Conservation (phyloP, 345 rosid species). For the Eucalyptus urophylla region DNA sequence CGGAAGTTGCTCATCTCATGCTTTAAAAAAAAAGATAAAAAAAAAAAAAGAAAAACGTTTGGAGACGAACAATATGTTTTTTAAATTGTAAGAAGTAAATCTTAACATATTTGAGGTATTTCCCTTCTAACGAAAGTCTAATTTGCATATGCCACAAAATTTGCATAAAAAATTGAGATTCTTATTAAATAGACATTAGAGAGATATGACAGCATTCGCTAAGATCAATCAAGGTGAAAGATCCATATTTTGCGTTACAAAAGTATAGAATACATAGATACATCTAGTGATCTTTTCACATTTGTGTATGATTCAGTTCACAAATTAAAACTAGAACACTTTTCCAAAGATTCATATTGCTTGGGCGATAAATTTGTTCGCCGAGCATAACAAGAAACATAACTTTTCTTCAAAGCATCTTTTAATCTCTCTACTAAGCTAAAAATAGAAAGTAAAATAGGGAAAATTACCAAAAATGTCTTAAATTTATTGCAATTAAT, state of each 20-base stretch:
- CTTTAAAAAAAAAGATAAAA: too few species aligned
- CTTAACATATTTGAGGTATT: neutral
- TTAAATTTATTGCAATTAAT: rapidly evolving
- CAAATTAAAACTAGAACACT: neutral
- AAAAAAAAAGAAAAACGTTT: too few species aligned
- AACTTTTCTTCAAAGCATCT: neutral
- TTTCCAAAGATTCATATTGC: neutral
- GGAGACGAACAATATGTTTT: neutral
- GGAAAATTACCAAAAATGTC: neutral
- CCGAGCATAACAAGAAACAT: neutral
- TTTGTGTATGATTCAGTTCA: rapidly evolving
- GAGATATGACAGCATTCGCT: rapidly evolving
- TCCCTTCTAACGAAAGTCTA: too few species aligned
- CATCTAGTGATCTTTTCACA: neutral
- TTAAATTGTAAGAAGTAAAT: neutral
- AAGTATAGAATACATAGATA: rapidly evolving
- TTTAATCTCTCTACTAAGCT: neutral
- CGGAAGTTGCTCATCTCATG: neutral
- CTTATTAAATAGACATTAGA: neutral
- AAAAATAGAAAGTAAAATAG: neutral
- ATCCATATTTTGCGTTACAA: neutral
- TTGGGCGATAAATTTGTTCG: neutral
- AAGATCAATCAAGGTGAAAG: rapidly evolving
- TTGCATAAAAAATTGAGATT: neutral
- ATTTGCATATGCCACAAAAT: too few species aligned